A percentile compares a stretch with the other conserved stretches of the same genome.
Conservation (phyloP, 306 rosid species). For the Pachyrhizus erosus region DNA sequence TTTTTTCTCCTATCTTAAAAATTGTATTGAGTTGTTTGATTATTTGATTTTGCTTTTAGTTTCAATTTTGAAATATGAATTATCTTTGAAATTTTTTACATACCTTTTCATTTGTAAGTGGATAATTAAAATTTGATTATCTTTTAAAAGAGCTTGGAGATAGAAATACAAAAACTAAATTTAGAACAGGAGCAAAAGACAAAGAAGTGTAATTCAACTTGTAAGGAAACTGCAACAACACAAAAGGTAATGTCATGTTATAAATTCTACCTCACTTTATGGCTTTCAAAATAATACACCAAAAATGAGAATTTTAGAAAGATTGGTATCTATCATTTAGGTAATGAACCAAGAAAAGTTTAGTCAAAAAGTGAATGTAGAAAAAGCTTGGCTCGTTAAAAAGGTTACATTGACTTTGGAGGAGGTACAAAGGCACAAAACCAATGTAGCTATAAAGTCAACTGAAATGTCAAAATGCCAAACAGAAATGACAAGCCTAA, state of each 20-base stretch:
- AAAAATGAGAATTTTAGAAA: background rate
- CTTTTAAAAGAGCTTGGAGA: conserved; percentile 53
- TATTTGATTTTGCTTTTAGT: background rate
- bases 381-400: conserved; percentile 42
- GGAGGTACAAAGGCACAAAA: conserved; percentile 63
- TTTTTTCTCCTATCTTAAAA: background rate
- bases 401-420: conserved; percentile 56
- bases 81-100: background rate
- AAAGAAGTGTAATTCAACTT: conserved; percentile 41
- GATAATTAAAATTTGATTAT: conserved; percentile 20
- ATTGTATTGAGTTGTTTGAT: background rate
- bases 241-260: conserved; percentile 50
- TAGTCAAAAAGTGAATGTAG: conserved; percentile 41
- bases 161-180: conserved; percentile 48
- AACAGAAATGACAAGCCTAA: background rate
- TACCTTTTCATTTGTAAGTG: background rate
- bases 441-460: conserved; percentile 56
- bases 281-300: conserved; percentile 13
- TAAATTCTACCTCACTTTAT: conserved; percentile 11
- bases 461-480: conserved; percentile 55
- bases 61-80: background rate
- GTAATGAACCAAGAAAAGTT: conserved; percentile 48
- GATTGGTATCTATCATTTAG: conserved; percentile 44
- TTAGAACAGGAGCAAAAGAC: conserved; percentile 50
- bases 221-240: conserved; percentile 53